Evolutionary conservation across 306 rosid genomes (phyloP), one percentile per base, ranked within the genome.

Genomic region (Casuarina glauca): DNA sequence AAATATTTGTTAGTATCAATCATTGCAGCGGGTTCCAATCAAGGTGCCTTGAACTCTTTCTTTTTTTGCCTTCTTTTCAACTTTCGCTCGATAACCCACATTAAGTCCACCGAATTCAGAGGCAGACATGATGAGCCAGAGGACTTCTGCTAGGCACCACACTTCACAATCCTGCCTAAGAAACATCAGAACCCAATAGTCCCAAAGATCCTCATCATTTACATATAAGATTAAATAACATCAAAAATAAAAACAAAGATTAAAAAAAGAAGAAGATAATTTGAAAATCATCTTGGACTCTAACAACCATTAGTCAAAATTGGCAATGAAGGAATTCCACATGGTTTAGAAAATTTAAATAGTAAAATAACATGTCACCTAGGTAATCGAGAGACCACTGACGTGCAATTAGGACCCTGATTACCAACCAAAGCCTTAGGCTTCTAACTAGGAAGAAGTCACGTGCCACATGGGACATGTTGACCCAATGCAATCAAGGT

Each of bases 401-500:
- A 36, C 69, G n/a, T 62, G 44, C 69, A 62, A 35, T 62, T 62
- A 62, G 10, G 35, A 36, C 20, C 53, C 74, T 53, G 58, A 53
- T 69, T 68, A 8, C 26, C 52, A 55, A 42, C 82, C 26, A 35
- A 54, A 48, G 64, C 12, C 64, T 15, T 55, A 54, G 83, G 74
- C 83, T 74, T 55, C n/a, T 51, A 48, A 42, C 4, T 67, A 53
- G 67, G 74, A 54, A 78, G 58, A 66, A 70, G 46, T 75, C 81
- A 79, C 81, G 76, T 83, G 81, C 75, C 86, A 70, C 83, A 76
- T 71, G 79, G 74, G 71, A 75, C 80, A 63, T 19, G 43, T 74
- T 41, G 7, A 36, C 68, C 4, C 9, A 67, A 48, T 26, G 38
- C 68, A n/a, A 9, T 20, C 32, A n/a, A 36, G 20, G 69, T 41